These are phyloP conservation scores for Thalassiosira mediterranea DNA, from an alignment of 352 stramenopile species.

Conservation along the genomic window DNA sequence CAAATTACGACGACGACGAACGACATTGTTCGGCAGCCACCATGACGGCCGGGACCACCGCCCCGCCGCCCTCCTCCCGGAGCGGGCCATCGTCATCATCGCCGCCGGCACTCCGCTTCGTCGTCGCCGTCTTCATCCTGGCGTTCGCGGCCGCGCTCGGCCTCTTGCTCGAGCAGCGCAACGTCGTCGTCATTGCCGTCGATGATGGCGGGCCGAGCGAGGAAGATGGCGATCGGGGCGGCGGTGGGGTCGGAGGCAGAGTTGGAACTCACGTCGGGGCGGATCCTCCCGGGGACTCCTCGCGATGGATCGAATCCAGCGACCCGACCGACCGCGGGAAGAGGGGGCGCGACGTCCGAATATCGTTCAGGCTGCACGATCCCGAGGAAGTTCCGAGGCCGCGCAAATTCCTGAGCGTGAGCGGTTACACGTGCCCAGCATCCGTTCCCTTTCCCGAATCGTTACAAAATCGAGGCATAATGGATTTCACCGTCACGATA, in stretches of 20 bases:
- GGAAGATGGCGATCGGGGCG: too few relatives aligned
- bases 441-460: not conserved
- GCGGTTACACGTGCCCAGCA: not conserved
- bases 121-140: not conserved
- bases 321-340: not conserved
- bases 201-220: not conserved
- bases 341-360: not conserved
- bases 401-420: slow-evolving; percentile 9
- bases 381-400: slow-evolving; percentile 2
- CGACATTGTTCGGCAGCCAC: too few relatives aligned
- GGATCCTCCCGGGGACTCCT: not conserved
- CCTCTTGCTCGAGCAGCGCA: not conserved
- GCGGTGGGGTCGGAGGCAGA: not conserved
- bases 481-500: slow-evolving; percentile 42
- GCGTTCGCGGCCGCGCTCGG: not conserved
- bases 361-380: slow-evolving; percentile 22
- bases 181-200: not conserved
- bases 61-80: too few relatives aligned
- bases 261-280: not conserved
- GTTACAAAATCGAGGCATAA: not conserved
- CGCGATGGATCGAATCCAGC: not conserved
- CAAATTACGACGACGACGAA: too few relatives aligned
- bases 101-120: too few relatives aligned
- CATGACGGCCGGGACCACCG: too few relatives aligned
- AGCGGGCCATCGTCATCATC: too few relatives aligned